Base-by-base conservation (phyloP, 257 asterid genomes). In the Coffea canephora region DNA sequence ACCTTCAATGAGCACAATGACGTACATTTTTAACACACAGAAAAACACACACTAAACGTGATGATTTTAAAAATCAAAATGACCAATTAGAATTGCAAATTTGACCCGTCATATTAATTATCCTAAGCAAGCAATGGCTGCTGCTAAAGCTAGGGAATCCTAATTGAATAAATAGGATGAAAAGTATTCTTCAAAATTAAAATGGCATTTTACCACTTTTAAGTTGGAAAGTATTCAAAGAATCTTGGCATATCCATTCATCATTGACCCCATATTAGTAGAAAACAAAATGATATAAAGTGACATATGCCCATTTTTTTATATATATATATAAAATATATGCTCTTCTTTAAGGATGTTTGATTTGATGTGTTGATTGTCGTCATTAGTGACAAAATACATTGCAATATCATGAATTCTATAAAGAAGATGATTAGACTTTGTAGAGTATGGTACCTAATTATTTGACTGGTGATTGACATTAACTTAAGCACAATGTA, bases 331-430 rank as follows among this genome's bases (percentile, higher is more conserved):
- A 31, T 31, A 31, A 0, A 31, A 31, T 31, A 31, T 31, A 31
- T 31, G 31, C 0, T 31, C 16, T 71, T 19, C 6, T 23, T 41
- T 70, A 19, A 14, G 14, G 49, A 45, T 23, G 31, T 39, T 39
- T 39, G 43, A 39, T 43, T 21, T 45, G 14, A 9, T 31, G 39
- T 45, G 45, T 70, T 45, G 16, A 34, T 12, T 74, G 50, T 54
- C 77, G 68, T 34, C 77, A 74, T 21, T 54, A 55, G 36, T 73
- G 77, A 73, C 77, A 52, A 73, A 73, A 57, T 1, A 18, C 25
- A 19, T 18, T 57, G 27, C 65, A 57, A 57, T 57, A 57, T 57
- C 25, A 4, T 57, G 27, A 19, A 9, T 59, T 27, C 14, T 2
- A 31, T 34, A 15, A 18, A 50, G 3, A 9, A 50, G 18, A 31